These are phyloP conservation scores for Spizellomyces punctatus DNA, from an alignment of 192 early-diverging fungal genomes.

Conservation along the genomic window DNA sequence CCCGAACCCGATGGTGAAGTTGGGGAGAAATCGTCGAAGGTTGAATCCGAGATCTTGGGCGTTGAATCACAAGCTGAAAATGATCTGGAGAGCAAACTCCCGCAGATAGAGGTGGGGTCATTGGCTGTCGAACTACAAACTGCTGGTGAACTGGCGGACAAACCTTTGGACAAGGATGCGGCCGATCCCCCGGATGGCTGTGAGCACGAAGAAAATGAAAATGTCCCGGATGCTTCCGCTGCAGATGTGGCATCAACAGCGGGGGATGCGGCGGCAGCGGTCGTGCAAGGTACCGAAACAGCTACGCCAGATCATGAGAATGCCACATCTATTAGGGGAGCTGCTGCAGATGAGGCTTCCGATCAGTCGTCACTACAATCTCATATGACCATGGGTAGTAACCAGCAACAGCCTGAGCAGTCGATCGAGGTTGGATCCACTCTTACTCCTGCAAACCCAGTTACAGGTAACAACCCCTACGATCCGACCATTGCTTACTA, in stretches of 20 bases:
- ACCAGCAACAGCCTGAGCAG: not conserved
- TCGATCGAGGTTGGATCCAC: too few species aligned
- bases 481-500: slow-evolving; percentile 57
- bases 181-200: not conserved
- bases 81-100: not conserved
- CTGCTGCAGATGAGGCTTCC: not conserved
- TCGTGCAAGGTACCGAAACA: not conserved
- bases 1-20: not conserved
- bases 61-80: not conserved
- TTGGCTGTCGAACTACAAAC: not conserved
- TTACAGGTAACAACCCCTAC: slow-evolving; percentile 43
- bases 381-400: not conserved
- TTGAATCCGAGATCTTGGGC: too few species aligned
- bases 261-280: not conserved
- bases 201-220: not conserved
- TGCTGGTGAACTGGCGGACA: not conserved
- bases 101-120: not conserved
- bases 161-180: not conserved
- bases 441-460: not conserved
- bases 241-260: not conserved
- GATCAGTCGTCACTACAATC: not conserved
- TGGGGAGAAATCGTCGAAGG: too few species aligned
- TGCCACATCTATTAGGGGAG: too few species aligned
- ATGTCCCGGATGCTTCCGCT: not conserved
- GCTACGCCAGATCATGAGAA: not conserved